phyloP scores from a whole-genome alignment of 345 rosid species.

The Eucalyptus rudis region DNA sequence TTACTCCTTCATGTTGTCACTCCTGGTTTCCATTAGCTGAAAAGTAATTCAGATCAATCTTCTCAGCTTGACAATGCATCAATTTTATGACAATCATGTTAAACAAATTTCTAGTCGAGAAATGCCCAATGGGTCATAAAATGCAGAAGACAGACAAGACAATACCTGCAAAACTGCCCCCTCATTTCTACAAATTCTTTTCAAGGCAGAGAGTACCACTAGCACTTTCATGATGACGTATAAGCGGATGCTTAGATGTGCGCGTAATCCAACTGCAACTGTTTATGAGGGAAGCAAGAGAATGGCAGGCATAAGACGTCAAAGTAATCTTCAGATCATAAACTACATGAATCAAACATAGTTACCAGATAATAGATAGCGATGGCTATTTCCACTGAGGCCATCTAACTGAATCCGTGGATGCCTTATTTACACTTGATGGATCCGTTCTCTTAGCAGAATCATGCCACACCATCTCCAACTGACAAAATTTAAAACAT shows the following conservation, averaged over 20 bases:
- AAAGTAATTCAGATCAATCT: background rate
- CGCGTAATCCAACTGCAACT: background rate
- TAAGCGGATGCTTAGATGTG: background rate
- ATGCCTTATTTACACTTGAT: conserved; percentile 36
- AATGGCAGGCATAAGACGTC: background rate
- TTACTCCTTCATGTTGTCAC: background rate
- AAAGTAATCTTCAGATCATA: background rate
- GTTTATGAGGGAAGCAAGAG: background rate
- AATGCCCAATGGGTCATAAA: background rate
- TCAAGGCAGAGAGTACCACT: background rate
- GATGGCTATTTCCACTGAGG: conserved; percentile 45
- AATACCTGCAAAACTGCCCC: background rate
- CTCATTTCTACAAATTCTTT: background rate
- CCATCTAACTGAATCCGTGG: conserved; percentile 55
- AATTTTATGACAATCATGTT: background rate
- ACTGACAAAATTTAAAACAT: conserved; percentile 13
- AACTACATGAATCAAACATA: background rate
- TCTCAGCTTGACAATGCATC: background rate
- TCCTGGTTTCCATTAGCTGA: background rate
- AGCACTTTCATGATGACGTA: background rate
- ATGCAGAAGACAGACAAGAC: background rate
- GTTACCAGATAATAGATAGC: background rate
- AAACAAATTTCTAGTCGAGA: background rate
- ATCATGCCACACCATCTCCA: conserved; percentile 93
- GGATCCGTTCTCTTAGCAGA: conserved; percentile 32